A percentile compares a stretch with the other conserved stretches of the same genome.
These are phyloP conservation scores for Hypoxylon rickii DNA, from an alignment of 495 filamentous ascomycete genomes.

Conservation along the genomic window DNA sequence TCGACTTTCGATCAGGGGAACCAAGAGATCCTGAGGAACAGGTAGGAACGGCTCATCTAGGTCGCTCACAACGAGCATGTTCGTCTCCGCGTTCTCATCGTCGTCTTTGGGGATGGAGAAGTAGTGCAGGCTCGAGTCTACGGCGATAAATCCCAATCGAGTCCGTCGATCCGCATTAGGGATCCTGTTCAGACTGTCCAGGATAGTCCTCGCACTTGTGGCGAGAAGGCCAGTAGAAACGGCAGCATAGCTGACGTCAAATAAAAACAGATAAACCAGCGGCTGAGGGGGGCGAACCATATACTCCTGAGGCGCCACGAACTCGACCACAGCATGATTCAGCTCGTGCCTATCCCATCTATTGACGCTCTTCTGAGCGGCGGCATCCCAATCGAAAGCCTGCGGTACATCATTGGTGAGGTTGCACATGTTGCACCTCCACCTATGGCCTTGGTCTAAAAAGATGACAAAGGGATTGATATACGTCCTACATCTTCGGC, in stretches of 20 bases:
- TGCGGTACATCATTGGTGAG: slow-evolving; percentile 98
- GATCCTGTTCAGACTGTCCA: slow-evolving; percentile 94
- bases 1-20: slow-evolving; percentile 86
- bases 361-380: slow-evolving; percentile 85
- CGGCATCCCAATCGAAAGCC: slow-evolving; percentile 96
- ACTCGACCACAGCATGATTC: slow-evolving; percentile 93
- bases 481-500: slow-evolving; percentile 91
- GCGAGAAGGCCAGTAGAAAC: slow-evolving; percentile 93
- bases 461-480: slow-evolving; percentile 98
- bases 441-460: slow-evolving; percentile 94
- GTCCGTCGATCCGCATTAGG: slow-evolving; percentile 95
- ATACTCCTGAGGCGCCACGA: slow-evolving; percentile 97
- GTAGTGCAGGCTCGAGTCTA: slow-evolving; percentile 94
- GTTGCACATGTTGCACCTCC: slow-evolving; percentile 99
- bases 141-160: slow-evolving; percentile 90
- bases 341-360: slow-evolving; percentile 87
- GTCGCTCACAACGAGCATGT: slow-evolving; percentile 94
- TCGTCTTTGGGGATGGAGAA: slow-evolving; percentile 90
- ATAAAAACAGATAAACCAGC: slow-evolving; percentile 95
- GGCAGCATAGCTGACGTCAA: slow-evolving; percentile 93
- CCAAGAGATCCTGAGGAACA: slow-evolving; percentile 88
- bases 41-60: slow-evolving; percentile 95
- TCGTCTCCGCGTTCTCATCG: slow-evolving; percentile 77
- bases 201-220: slow-evolving; percentile 89
- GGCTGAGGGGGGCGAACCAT: slow-evolving; percentile 98